phyloP scores from a whole-genome alignment of 805 yeast genomes.

The Wickerhamomyces rabaulensis region DNA sequence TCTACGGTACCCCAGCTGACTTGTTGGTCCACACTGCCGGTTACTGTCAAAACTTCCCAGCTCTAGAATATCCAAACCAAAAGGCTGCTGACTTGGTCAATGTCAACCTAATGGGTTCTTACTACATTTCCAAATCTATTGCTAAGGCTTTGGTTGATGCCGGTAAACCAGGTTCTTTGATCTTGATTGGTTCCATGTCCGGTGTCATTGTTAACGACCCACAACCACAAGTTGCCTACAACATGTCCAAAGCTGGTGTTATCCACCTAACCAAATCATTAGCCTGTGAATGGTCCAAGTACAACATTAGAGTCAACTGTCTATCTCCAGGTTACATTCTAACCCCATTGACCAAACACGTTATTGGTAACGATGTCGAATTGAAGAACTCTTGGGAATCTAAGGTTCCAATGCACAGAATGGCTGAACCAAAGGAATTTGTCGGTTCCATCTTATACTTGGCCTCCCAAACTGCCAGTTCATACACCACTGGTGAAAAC shows the following conservation, averaged over 20 bases:
- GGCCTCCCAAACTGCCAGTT: constrained; percentile 63
- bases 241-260: constrained; percentile 84
- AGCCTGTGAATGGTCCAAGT: constrained; percentile 80
- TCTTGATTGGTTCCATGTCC: constrained; percentile 74
- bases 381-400: constrained; percentile 70
- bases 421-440: constrained; percentile 83
- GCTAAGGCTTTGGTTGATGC: constrained; percentile 61
- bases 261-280: constrained; percentile 71
- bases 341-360: constrained; percentile 73
- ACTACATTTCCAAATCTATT: constrained; percentile 68
- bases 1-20: constrained; percentile 57
- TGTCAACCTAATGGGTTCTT: constrained; percentile 71
- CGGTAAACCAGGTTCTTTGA: constrained; percentile 52
- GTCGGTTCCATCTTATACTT: constrained; percentile 72
- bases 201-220: constrained; percentile 76
- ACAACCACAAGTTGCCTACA: constrained; percentile 75
- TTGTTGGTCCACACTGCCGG: constrained; percentile 79
- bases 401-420: constrained; percentile 70
- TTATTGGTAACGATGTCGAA: constrained; percentile 50
- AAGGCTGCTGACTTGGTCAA: constrained; percentile 65
- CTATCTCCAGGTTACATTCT: constrained; percentile 77
- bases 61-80: constrained; percentile 67
- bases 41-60: constrained; percentile 75
- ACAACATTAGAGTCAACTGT: constrained; percentile 71
- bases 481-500: constrained; percentile 82